Evolutionary conservation across 441 rosid species (phyloP), one percentile per base, ranked within the genome.

Genomic region (Gossypium trilobum): DNA sequence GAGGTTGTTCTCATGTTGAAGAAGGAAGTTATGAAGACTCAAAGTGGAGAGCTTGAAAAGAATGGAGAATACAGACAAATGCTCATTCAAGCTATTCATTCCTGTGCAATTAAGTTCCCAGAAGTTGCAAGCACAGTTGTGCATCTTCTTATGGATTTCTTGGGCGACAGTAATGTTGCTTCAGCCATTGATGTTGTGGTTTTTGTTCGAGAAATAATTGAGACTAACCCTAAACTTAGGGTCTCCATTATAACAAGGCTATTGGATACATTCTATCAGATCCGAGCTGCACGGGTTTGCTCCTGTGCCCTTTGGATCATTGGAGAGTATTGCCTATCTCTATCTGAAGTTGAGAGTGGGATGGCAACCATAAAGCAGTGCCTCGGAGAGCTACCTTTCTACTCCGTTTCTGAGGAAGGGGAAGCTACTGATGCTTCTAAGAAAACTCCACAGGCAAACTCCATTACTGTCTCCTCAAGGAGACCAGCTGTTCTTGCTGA

Each of bases 1-100:
- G 93, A 92, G 78, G 93, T 91, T 50, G 95, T 91, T 65, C 85
- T 86, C 72, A 81, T 75, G 62, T 76, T 92, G 85, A 92, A 92
- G 92, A 92, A 92, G 80, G 98, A 92, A 86, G 98, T 92, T 77
- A 89, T 91, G 6, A 91, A 91, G 87, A 91, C 97, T 44, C 98
- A 92, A 78, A 82, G 82, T 29, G 97, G 93, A 78, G 97, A 92
- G 82, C 92, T 85, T 76, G 98, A 92, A 84, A 92, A 91, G 88
- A 91, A 89, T 61, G 98, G 93, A 0, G 98, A 92, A 71, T 91
- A 88, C 64, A 85, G 97, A 73, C 98, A 91, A 75, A 91, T 92
- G 97, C 97, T 92, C 5, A 88, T 92, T 75, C 98, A 92, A 83
- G 98, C 95, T 58, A 92, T 92, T 64, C 98, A 92, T 74, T 80